phyloP scores from a whole-genome alignment of 2,329 filamentous ascomycete species.

The Phoma herbarum region DNA sequence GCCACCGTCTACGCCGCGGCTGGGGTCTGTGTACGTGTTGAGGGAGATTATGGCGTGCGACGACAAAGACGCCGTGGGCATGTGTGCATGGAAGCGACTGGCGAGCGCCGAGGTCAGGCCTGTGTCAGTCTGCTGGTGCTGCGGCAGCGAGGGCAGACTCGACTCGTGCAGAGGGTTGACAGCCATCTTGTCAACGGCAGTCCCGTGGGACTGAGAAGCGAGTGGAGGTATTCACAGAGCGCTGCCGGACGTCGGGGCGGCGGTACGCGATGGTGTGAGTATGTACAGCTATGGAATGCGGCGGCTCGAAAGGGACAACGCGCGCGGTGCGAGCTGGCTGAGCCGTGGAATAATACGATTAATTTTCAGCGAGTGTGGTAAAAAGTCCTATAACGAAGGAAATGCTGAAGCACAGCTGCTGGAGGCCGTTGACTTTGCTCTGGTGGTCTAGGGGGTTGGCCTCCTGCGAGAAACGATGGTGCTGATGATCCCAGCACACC shows the following conservation, averaged over 20 bases:
- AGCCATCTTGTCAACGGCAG: slow-evolving; percentile 62
- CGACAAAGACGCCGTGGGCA: slow-evolving; percentile 87
- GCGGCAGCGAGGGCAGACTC: slow-evolving; percentile 86
- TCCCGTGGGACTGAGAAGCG: slow-evolving; percentile 49
- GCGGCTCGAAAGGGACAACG: slow-evolving; percentile 28
- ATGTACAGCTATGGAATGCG: slow-evolving; percentile 36
- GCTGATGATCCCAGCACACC: slow-evolving; percentile 23
- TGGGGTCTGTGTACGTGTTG: slow-evolving; percentile 92
- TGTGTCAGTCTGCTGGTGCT: slow-evolving; percentile 80
- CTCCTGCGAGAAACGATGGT: slow-evolving; percentile 30
- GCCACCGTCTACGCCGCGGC: slow-evolving; percentile 86
- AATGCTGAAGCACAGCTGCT: slow-evolving; percentile 23
- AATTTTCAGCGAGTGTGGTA: slow-evolving; percentile 45
- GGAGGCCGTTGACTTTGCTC: slow-evolving; percentile 26
- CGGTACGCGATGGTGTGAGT: slow-evolving; percentile 22
- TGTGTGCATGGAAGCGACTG: slow-evolving; percentile 88
- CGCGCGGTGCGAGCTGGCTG: slow-evolving; percentile 19
- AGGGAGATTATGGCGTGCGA: slow-evolving; percentile 91
- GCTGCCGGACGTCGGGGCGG: slow-evolving; percentile 15
- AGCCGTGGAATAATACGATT: slow-evolving; percentile 24
- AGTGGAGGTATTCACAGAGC: slow-evolving; percentile 29
- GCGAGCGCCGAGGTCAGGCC: slow-evolving; percentile 84
- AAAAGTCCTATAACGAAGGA: slow-evolving; percentile 42
- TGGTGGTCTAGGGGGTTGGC: slow-evolving; percentile 31
- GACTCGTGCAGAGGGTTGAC: slow-evolving; percentile 69